phyloP scores from a whole-genome alignment of 441 rosid genomes.

The Erodium trifolium region DNA sequence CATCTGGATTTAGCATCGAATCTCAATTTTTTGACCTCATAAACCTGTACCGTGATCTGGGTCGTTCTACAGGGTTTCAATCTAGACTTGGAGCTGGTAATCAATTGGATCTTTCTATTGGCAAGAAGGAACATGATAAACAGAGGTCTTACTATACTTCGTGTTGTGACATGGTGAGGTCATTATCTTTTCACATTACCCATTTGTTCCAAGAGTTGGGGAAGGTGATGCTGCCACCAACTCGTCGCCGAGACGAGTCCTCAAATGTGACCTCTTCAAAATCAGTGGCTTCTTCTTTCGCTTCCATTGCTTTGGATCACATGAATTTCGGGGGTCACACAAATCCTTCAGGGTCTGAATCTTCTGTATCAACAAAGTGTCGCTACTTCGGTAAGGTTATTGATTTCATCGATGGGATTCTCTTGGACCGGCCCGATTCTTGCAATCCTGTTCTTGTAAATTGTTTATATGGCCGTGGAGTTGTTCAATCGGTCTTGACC shows the following conservation, averaged over 20 bases:
- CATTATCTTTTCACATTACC: constrained; percentile 81
- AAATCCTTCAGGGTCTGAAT: constrained; percentile 47
- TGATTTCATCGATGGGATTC: constrained; percentile 80
- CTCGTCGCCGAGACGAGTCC: constrained; percentile 92
- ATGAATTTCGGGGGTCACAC: constrained; percentile 74
- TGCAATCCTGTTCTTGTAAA: constrained; percentile 83
- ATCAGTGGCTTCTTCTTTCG: constrained; percentile 71
- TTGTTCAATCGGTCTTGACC: constrained; percentile 73
- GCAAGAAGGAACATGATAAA: constrained; percentile 58
- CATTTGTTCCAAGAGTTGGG: constrained; percentile 97
- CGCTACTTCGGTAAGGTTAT: constrained; percentile 93
- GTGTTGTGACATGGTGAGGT: constrained; percentile 89
- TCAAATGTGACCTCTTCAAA: constrained; percentile 89
- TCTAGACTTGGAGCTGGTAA: constrained; percentile 46
- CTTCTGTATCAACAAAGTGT: constrained; percentile 69
- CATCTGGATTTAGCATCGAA: constrained; percentile 81
- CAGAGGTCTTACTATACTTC: constrained; percentile 73
- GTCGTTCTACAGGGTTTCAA: constrained; percentile 69
- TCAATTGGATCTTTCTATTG: constrained; percentile 34
- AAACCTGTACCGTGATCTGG: constrained; percentile 86
- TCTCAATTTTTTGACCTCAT: constrained; percentile 95
- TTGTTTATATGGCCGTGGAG: constrained; percentile 76
- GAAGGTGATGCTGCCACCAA: constrained; percentile 86
- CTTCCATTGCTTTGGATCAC: constrained; percentile 70
- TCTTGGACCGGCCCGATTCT: constrained; percentile 86